Evolutionary conservation across 2,329 filamentous ascomycete genomes (phyloP), one percentile per base, ranked within the genome.

Genomic region (Nakataea oryzae): DNA sequence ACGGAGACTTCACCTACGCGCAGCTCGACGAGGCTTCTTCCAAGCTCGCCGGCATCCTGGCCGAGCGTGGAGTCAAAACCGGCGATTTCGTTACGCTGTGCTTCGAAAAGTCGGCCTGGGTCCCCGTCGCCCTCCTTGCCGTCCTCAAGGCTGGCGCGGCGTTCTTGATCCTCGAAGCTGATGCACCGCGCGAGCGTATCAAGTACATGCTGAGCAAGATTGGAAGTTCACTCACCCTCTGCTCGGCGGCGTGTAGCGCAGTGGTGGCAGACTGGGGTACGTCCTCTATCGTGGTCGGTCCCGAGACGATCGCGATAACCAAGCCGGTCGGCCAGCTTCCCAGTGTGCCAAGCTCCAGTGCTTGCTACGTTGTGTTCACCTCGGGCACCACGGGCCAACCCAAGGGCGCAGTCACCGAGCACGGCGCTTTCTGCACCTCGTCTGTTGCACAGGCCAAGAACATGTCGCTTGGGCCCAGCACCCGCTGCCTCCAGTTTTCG

Each of bases 301-400:
- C 9, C 11, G 27, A 50, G 8, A 34, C 32, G 1, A 41, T 59
- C 12, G 58, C 41, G 24, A 41, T 24, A 14, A 21, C 54, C 3
- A 54, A 54, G 26, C 58, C 34, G 8, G 28, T 34, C 11, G 13
- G 34, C 21, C 14, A 7, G 34, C 34, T 41, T 3, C 14, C 34
- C 34, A 17, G 34, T 17, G 13, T 41, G 34, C 34, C 34, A 41
- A 41, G 34, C 34, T 41, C 34, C 13, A 41, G 34, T 17, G 55
- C 55, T 11, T 27, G 29, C 3, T 80, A 79, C 63, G 73, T 79
- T 57, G 81, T 83, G 62, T 84, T 83, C 68, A 84, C 82, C 58
- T 84, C 82, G 26, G 80, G 80, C 50, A 86, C 81, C 21, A 85
- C 83, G 0, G 82, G 82, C 9, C 76, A 75, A 24, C 82, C 82